A percentile compares a stretch with the other conserved stretches of the same genome.
These are phyloP conservation scores for Cenococcum geophilum DNA, from an alignment of 495 filamentous ascomycete species.

Conservation along the genomic window DNA sequence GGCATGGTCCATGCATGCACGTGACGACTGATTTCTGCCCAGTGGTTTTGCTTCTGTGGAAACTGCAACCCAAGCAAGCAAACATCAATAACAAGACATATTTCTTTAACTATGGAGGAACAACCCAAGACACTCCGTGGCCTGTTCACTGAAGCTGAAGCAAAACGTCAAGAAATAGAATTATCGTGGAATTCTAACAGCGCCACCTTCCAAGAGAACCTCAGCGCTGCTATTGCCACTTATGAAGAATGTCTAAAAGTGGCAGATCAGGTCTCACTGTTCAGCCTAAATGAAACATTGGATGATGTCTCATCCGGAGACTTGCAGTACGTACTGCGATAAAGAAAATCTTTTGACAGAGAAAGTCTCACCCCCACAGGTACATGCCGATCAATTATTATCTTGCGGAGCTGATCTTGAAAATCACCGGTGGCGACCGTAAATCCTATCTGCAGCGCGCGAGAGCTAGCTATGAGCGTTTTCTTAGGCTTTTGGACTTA, in stretches of 20 bases:
- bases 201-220: slow-evolving; percentile 57
- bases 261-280: slow-evolving; percentile 64
- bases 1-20: no score
- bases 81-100: no score
- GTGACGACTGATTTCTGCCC: no score
- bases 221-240: slow-evolving; percentile 57
- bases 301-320: slow-evolving; percentile 84
- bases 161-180: slow-evolving; percentile 46
- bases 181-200: slow-evolving; percentile 47
- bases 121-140: slow-evolving; percentile 52
- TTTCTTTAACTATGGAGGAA: slow-evolving; percentile 29
- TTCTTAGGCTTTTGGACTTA: slow-evolving; percentile 64
- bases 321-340: slow-evolving; percentile 54
- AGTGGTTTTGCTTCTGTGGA: no score
- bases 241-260: slow-evolving; percentile 69
- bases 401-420: slow-evolving; percentile 60
- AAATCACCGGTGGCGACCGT: slow-evolving; percentile 52
- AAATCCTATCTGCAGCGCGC: slow-evolving; percentile 57
- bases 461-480: slow-evolving; percentile 65
- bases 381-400: slow-evolving; percentile 64
- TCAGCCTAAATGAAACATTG: slow-evolving; percentile 82
- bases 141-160: slow-evolving; percentile 53
- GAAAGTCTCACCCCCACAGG: slow-evolving; percentile 40
- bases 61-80: no score
- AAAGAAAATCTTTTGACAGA: slow-evolving; percentile 21